These are phyloP conservation scores for Lagerstroemia speciosa DNA, from an alignment of 345 rosid species.

Conservation along the genomic window DNA sequence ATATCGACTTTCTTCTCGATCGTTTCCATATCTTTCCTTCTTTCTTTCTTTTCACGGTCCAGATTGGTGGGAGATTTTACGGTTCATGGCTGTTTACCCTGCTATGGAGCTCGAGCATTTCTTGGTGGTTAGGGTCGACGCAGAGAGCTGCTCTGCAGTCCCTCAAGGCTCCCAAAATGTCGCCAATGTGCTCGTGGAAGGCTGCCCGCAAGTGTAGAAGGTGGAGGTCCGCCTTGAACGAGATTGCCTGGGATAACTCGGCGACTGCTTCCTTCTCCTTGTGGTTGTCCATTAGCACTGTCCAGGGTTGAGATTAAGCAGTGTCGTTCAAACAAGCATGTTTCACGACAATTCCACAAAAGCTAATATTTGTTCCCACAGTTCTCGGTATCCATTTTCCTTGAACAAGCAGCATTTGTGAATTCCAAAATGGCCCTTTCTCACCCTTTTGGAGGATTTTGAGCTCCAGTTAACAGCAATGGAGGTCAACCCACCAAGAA, in stretches of 20 bases:
- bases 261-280: constrained; percentile 85
- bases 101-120: constrained; percentile 82
- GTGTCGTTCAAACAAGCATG: not conserved
- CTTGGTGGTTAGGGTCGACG: constrained; percentile 87
- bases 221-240: constrained; percentile 89
- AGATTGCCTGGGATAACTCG: constrained; percentile 76
- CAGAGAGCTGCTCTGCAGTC: constrained; percentile 98
- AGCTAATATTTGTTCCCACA: not conserved
- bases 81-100: constrained; percentile 96
- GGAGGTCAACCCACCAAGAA: too few relatives aligned
- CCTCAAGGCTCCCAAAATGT: constrained; percentile 51
- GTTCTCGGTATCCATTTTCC: not conserved
- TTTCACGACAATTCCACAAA: not conserved
- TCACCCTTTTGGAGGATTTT: too few relatives aligned
- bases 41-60: not conserved
- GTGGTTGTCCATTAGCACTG: constrained; percentile 89
- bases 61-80: too few relatives aligned
- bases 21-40: too few relatives aligned
- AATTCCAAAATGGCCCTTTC: too few relatives aligned
- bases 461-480: too few relatives aligned
- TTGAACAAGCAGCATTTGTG: too few relatives aligned
- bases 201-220: constrained; percentile 92
- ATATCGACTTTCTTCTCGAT: too few relatives aligned
- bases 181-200: constrained; percentile 76
- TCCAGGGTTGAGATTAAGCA: not conserved